Evolutionary conservation across 176 grass and related monocot genomes (phyloP), one percentile per base, ranked within the genome.

Genomic region (Paspalum notatum): DNA sequence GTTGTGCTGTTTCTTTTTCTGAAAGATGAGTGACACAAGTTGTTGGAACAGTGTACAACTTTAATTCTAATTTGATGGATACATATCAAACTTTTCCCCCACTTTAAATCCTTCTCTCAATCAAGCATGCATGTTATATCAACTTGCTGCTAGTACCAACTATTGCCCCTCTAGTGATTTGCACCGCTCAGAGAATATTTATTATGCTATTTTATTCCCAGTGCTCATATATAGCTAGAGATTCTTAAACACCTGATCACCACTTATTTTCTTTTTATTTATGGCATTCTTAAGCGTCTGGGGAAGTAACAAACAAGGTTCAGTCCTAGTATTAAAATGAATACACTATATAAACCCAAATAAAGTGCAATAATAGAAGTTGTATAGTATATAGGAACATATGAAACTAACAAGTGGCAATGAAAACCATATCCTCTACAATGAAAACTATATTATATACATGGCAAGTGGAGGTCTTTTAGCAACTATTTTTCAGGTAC

Each of bases 21-120:
- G 68, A 80, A 80, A 78, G 78, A 69, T 90, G 67, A 76, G 75
- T 54, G 75, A 79, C 84, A 82, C 74, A 62, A 68, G 80, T 87
- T 78, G 88, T 85, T 85, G 82, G 77, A 84, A 81, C 39, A 89
- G 58, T 71, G 42, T 39, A 47, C 5, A 14, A 1, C 65, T 77
- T 82, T 89, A 68, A 77, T 72, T 77, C 72, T 85, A 62, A 66
- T 85, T 85, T 58, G 32, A 32, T 85, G 56, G 77, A 89, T 76
- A 85, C 51, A 89, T 63, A 85, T 77, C 76, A 78, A 72, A 49
- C 42, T 58, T 59, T 20, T 24, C 18, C 5, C 75, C 13, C 62
- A 67, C 17, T 71, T 82, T 42, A 67, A 68, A 54, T 55, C 72
- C 20, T 70, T 63, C 73, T 62, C 25, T 26, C 1, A 76, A 76